Evolutionary conservation across 768 basidiomycete genomes (phyloP).

Genomic region (Suillus americanus): DNA sequence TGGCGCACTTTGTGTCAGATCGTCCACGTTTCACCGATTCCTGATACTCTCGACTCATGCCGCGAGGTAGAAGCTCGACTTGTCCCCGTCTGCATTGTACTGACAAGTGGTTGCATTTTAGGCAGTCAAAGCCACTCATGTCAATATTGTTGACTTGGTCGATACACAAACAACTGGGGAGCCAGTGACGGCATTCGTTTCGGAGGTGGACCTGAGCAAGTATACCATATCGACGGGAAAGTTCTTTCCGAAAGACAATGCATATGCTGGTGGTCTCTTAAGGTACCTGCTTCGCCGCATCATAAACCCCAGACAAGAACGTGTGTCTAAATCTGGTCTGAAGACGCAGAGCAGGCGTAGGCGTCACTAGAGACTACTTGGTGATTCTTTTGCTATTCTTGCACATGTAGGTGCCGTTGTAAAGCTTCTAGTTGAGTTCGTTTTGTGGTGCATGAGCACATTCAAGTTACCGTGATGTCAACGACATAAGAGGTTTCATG

Average conservation of each 20-base stretch:
- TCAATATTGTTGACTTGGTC: constrained; percentile 35
- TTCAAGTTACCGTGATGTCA: not conserved
- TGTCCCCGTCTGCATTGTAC: not conserved
- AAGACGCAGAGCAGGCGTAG: not conserved
- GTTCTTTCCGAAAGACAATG: constrained; percentile 30
- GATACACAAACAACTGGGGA: constrained; percentile 13
- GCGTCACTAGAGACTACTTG: not conserved
- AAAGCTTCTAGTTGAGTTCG: not conserved
- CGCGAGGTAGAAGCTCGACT: constrained; percentile 12
- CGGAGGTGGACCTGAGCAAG: constrained; percentile 17
- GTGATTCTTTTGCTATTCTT: not conserved
- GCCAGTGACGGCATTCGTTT: constrained; percentile 20
- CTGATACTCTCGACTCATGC: constrained; percentile 17
- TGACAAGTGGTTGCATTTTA: constrained; percentile 5
- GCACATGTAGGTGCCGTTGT: not conserved
- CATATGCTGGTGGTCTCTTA: constrained; percentile 30
- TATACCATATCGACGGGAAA: constrained; percentile 21
- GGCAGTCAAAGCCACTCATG: constrained; percentile 23
- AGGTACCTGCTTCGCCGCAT: constrained; percentile 27
- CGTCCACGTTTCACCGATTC: constrained; percentile 17
- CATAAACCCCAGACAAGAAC: constrained; percentile 7
- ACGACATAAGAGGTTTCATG: not conserved
- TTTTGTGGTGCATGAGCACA: not conserved
- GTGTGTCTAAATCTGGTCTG: not conserved
- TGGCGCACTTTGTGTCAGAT: constrained; percentile 24